These are phyloP conservation scores for Thozetella sp. DNA, from an alignment of 495 filamentous ascomycete genomes.

Conservation along the genomic window DNA sequence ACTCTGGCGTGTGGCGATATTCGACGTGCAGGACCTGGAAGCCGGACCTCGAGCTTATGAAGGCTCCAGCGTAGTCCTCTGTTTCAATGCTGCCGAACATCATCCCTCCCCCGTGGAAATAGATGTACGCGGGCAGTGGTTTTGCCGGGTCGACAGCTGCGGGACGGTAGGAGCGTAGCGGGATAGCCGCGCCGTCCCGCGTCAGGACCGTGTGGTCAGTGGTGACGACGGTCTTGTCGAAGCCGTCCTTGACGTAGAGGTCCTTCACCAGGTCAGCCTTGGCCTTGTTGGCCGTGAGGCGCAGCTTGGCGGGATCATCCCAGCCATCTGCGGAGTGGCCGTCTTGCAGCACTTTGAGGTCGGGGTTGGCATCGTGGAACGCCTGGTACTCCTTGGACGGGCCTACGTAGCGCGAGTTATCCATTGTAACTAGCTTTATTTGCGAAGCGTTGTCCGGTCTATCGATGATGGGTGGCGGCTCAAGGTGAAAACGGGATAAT, in stretches of 20 bases:
- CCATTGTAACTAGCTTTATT: slow-evolving; percentile 1
- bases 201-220: slow-evolving; percentile 28
- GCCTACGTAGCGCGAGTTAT: neutral
- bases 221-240: neutral
- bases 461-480: neutral
- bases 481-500: too few relatives aligned
- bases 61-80: slow-evolving; percentile 48
- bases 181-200: slow-evolving; percentile 40
- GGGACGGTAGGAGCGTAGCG: slow-evolving; percentile 46
- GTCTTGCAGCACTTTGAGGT: slow-evolving; percentile 4
- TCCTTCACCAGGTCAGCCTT: neutral
- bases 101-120: slow-evolving; percentile 54
- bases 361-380: slow-evolving; percentile 3
- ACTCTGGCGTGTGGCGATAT: slow-evolving; percentile 50
- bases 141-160: neutral
- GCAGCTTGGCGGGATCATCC: slow-evolving; percentile 3
- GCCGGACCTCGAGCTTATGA: slow-evolving; percentile 26
- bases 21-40: slow-evolving; percentile 44
- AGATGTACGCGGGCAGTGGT: slow-evolving; percentile 43
- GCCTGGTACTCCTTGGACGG: neutral
- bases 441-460: neutral
- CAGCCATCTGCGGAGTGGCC: neutral
- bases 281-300: neutral
- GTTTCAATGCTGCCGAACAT: slow-evolving; percentile 44
- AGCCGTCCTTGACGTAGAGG: neutral